Evolutionary conservation across 2,329 filamentous ascomycete species (phyloP).

Genomic region (Fusarium heterosporum): DNA sequence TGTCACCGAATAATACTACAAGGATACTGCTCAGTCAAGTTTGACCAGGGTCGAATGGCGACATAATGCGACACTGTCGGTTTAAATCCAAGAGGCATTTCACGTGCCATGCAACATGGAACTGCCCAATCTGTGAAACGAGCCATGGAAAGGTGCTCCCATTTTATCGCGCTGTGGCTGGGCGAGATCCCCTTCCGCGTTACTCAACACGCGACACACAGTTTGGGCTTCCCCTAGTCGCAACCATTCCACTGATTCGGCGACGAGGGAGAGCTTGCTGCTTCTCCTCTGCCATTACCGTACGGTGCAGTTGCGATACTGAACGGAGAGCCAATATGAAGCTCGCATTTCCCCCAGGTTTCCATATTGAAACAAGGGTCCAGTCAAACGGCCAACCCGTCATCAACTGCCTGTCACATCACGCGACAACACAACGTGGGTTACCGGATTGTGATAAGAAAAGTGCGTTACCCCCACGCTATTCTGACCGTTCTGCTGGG

Average conservation of each 20-base stretch:
- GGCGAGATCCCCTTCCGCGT: constrained; percentile 7
- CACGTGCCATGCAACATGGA: constrained; percentile 26
- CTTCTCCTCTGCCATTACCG: background rate
- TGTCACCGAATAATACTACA: constrained; percentile 29
- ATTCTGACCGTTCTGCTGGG: constrained; percentile 34
- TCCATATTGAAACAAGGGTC: constrained; percentile 36
- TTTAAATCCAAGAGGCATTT: constrained; percentile 12
- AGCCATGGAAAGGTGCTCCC: constrained; percentile 23
- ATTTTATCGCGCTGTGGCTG: constrained; percentile 21
- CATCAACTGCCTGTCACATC: constrained; percentile 31
- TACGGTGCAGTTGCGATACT: background rate
- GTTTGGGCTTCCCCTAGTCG: constrained; percentile 1
- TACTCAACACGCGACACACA: constrained; percentile 8
- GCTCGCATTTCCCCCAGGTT: constrained; percentile 39
- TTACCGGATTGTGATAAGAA: constrained; percentile 33
- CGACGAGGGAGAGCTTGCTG: too few relatives aligned
- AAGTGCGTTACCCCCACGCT: constrained; percentile 28
- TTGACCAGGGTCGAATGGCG: constrained; percentile 17
- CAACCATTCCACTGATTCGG: constrained; percentile 1
- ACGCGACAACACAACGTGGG: constrained; percentile 41
- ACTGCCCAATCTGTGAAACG: constrained; percentile 25
- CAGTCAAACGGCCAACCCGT: constrained; percentile 19
- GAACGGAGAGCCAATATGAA: constrained; percentile 36
- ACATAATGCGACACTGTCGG: constrained; percentile 1
- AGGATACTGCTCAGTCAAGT: constrained; percentile 27